Percentiles rank a stretch among this genome's conserved stretches.
Evolutionary conservation across 495 filamentous ascomycete genomes (phyloP).

Genomic region (Annulohypoxylon bovei): DNA sequence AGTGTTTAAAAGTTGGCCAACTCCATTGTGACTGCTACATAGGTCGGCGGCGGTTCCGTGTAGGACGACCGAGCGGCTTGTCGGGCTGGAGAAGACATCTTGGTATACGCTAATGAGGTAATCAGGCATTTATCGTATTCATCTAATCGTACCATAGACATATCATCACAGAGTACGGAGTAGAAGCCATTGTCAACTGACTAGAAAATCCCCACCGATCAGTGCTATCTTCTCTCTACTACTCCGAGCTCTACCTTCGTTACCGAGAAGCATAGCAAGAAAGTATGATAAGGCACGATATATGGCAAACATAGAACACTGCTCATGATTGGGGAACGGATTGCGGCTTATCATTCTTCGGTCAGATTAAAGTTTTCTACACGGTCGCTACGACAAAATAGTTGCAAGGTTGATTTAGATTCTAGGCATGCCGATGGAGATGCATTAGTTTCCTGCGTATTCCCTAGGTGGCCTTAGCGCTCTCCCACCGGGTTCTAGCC

Average conservation of each 20-base stretch:
- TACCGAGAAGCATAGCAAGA: neutral
- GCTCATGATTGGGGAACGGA: neutral
- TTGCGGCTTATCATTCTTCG: neutral
- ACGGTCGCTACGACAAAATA: neutral
- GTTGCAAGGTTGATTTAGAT: neutral
- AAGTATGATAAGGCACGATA: neutral
- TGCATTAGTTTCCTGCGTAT: neutral
- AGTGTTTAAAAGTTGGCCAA: neutral
- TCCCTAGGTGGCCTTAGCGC: neutral
- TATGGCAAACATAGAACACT: neutral
- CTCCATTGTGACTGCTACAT: slow-evolving; percentile 12
- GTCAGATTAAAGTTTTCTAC: neutral
- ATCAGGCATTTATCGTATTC: neutral
- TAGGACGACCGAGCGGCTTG: neutral
- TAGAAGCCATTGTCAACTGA: neutral
- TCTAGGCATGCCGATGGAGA: slow-evolving; percentile 1
- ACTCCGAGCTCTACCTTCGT: neutral
- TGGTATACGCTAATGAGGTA: slow-evolving; percentile 1
- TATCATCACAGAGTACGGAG: neutral
- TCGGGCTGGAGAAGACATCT: neutral
- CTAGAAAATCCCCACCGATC: neutral
- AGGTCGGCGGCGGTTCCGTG: slow-evolving; percentile 1
- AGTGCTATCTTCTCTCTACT: neutral
- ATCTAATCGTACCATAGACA: neutral
- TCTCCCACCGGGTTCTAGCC: neutral